A percentile compares a stretch with the other conserved stretches of the same genome.
These are phyloP conservation scores for Meripilus lineatus DNA, from an alignment of 1,284 basidiomycete species.

Conservation along the genomic window DNA sequence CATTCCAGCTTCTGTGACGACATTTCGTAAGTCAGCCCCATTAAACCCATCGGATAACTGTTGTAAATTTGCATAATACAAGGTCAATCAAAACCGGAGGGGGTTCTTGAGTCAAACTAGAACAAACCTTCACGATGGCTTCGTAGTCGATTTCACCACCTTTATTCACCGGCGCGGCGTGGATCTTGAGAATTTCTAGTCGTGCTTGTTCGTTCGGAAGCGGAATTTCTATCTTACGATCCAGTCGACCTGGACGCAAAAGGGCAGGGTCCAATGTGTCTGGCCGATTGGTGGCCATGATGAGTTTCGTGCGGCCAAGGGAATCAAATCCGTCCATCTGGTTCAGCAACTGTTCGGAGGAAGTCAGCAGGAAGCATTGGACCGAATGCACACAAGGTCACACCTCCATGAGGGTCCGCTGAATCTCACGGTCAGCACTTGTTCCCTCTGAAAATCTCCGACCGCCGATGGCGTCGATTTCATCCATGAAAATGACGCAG, in stretches of 20 bases:
- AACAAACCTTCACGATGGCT: constrained; percentile 86
- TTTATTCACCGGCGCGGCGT: constrained; percentile 93
- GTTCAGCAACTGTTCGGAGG: constrained; percentile 74
- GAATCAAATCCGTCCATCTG: constrained; percentile 99
- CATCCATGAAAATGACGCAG: constrained; percentile 99
- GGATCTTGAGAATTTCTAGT: constrained; percentile 97
- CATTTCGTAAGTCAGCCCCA: constrained; percentile 94
- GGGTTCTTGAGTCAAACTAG: background rate
- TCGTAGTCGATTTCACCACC: constrained; percentile 94
- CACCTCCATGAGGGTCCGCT: constrained; percentile 98
- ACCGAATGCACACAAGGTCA: constrained; percentile 14
- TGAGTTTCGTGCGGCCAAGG: constrained; percentile 92
- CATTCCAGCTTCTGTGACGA: constrained; percentile 98
- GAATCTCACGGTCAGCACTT: constrained; percentile 97
- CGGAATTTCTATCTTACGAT: constrained; percentile 98
- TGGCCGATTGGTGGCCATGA: constrained; percentile 97
- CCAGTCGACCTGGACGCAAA: constrained; percentile 91
- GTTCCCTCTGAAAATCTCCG: constrained; percentile 98
- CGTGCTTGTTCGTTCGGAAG: constrained; percentile 96
- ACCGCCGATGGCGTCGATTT: constrained; percentile 97
- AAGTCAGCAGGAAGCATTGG: background rate
- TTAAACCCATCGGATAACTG: constrained; percentile 93
- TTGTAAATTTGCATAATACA: no score
- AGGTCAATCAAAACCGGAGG: background rate
- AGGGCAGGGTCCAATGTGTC: constrained; percentile 98